Evolutionary conservation across 306 rosid species (phyloP).

Genomic region (Oxytropis ochrocephala): DNA sequence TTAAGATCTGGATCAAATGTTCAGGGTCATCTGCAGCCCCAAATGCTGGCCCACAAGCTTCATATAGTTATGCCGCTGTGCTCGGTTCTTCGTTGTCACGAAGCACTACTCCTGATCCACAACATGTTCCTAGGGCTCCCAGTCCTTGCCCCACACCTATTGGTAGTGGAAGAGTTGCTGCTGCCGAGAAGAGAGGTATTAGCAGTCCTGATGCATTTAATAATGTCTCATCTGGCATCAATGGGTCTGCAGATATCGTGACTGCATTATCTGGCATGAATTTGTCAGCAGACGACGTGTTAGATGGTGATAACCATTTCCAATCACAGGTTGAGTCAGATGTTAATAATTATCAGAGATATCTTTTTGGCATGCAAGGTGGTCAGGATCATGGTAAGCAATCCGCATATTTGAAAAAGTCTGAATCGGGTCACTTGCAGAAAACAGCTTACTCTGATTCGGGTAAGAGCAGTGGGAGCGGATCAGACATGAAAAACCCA

Average conservation of each 20-base stretch:
- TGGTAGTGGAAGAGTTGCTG: constrained; percentile 69
- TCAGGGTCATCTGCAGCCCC: constrained; percentile 51
- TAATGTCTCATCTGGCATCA: constrained; percentile 53
- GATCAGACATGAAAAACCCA: constrained; percentile 34
- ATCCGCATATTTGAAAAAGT: constrained; percentile 54
- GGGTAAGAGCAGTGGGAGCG: constrained; percentile 44
- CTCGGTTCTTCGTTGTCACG: constrained; percentile 81
- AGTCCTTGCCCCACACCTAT: constrained; percentile 91
- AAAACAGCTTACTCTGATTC: constrained; percentile 46
- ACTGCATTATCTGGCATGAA: constrained; percentile 77
- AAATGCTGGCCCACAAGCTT: constrained; percentile 51
- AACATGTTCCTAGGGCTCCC: constrained; percentile 76
- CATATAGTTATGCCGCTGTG: constrained; percentile 81
- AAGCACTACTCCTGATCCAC: constrained; percentile 95
- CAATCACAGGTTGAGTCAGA: constrained; percentile 63
- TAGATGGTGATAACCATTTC: constrained; percentile 52
- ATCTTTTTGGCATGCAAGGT: constrained; percentile 71
- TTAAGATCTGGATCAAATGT: constrained; percentile 50
- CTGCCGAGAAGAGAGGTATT: constrained; percentile 61
- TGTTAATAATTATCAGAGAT: constrained; percentile 51
- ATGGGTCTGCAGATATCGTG: constrained; percentile 66
- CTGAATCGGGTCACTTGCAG: constrained; percentile 55
- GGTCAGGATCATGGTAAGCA: constrained; percentile 66
- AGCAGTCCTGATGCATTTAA: constrained; percentile 49
- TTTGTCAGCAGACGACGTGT: constrained; percentile 50